A percentile compares a stretch with the other conserved stretches of the same genome.
These are phyloP conservation scores for Beauveria scarabaeidicola DNA, from an alignment of 2,329 filamentous ascomycete genomes.

Conservation along the genomic window DNA sequence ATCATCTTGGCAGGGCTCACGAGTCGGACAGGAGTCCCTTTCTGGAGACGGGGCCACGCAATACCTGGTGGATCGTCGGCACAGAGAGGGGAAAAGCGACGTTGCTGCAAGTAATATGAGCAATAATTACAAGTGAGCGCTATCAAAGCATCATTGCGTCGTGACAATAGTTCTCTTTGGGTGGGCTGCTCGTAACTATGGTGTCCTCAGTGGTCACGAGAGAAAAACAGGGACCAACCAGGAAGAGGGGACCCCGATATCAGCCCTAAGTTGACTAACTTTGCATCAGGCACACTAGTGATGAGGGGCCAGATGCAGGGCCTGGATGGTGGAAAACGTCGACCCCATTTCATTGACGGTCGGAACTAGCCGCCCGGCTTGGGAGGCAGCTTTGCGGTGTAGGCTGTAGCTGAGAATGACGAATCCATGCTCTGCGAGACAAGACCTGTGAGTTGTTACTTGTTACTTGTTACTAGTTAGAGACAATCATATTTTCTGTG, in stretches of 20 bases:
- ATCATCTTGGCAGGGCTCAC: not conserved
- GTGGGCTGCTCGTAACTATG: not conserved
- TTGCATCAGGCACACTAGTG: not conserved
- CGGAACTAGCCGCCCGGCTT: too few species aligned
- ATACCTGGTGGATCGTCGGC: not conserved
- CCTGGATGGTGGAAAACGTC: not conserved
- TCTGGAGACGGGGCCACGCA: not conserved
- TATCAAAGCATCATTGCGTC: not conserved
- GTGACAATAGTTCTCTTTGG: not conserved
- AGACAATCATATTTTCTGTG: too few species aligned
- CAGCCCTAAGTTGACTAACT: not conserved
- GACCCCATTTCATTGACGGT: too few species aligned
- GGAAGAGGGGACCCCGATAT: not conserved
- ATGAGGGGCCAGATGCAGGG: not conserved
- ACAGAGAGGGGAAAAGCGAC: not conserved
- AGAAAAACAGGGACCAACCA: not conserved
- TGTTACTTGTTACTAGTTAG: too few species aligned
- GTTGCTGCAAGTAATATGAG: not conserved
- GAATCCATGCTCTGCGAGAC: too few species aligned
- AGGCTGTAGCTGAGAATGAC: too few species aligned
- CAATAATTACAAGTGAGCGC: not conserved
- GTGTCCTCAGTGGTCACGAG: not conserved
- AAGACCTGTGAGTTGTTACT: too few species aligned
- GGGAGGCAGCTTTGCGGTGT: too few species aligned
- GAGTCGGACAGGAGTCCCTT: not conserved